Conservation (phyloP, 495 filamentous ascomycete genomes). For the Neurospora hispaniola region DNA sequence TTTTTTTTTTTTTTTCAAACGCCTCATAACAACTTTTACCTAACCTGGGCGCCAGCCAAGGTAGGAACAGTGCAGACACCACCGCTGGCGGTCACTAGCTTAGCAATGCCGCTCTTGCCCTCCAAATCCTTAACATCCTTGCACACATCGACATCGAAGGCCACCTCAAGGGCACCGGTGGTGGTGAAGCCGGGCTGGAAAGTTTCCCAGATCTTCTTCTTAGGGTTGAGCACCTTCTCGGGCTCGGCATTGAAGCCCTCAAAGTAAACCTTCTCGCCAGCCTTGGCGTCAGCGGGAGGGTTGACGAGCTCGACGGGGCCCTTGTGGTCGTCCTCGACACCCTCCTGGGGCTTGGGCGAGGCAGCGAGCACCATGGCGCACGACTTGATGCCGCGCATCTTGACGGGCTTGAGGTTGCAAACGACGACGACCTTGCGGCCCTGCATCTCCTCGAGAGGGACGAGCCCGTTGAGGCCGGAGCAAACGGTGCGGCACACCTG, state of each 20-base stretch:
- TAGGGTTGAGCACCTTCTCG: conserved; percentile 86
- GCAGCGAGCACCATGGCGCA: conserved; percentile 93
- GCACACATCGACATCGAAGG: conserved; percentile 36
- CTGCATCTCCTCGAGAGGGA: conserved; percentile 94
- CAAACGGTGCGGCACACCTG: conserved; percentile 89
- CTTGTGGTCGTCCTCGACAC: conserved; percentile 71
- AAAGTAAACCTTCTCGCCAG: conserved; percentile 82
- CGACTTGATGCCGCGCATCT: conserved; percentile 96
- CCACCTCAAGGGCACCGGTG: conserved; percentile 65
- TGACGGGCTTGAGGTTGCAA: conserved; percentile 96
- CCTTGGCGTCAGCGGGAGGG: conserved; percentile 66
- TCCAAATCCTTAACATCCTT: conserved; percentile 41
- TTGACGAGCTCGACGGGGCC: conserved; percentile 88
- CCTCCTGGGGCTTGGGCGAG: conserved; percentile 67
- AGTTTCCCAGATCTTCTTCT: conserved; percentile 98
- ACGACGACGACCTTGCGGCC: conserved; percentile 87
- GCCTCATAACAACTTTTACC: conserved; percentile 32
- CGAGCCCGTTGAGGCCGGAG: conserved; percentile 85
- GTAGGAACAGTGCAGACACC: conserved; percentile 64
- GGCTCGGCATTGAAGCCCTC: conserved; percentile 92
- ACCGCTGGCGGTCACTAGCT: conserved; percentile 59
- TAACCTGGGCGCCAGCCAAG: conserved; percentile 60
- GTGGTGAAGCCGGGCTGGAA: conserved; percentile 93
- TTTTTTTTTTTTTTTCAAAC: neutral
- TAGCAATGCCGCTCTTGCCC: conserved; percentile 53